phyloP scores from a whole-genome alignment of 371 early-diverging fungal genomes.

The Chytridiales sp. region DNA sequence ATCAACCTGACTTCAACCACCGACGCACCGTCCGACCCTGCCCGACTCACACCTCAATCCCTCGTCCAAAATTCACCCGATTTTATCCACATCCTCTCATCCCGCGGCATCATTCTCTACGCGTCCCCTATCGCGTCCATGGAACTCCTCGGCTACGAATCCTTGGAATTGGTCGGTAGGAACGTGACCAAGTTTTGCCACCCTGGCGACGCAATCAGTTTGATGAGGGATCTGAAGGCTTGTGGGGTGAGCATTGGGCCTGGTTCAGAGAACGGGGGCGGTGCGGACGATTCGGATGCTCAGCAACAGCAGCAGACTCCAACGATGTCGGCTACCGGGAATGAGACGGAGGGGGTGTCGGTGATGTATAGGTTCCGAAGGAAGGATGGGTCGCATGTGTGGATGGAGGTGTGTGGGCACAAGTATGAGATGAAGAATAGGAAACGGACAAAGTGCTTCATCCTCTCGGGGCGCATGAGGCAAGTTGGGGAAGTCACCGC shows the following conservation, averaged over 20 bases:
- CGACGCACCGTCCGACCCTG: no score
- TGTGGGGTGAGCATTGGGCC: conserved; percentile 28
- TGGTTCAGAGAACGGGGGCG: no score
- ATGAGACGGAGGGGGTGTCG: conserved; percentile 45
- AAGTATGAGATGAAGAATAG: conserved; percentile 51
- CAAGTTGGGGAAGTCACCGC: conserved; percentile 38
- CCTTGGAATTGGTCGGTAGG: conserved; percentile 50
- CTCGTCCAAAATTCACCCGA: conserved; percentile 32
- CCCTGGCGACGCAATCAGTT: conserved; percentile 56
- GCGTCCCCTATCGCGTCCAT: conserved; percentile 42
- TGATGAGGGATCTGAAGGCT: conserved; percentile 54
- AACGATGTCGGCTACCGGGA: no score
- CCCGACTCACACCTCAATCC: conserved; percentile 9
- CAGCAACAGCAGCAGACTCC: no score
- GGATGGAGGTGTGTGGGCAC: conserved; percentile 57
- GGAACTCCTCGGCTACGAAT: conserved; percentile 41
- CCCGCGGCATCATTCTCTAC: conserved; percentile 61
- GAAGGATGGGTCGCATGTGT: conserved; percentile 54
- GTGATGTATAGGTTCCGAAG: conserved; percentile 53
- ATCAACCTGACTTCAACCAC: no score
- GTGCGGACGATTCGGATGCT: no score
- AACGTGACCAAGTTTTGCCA: conserved; percentile 55
- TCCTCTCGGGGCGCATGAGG: conserved; percentile 55
- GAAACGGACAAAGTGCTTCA: conserved; percentile 59
- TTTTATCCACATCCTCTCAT: conserved; percentile 60